Base-by-base conservation (phyloP, 108 stramenopile species). In the Aurantiochytrium sp. region DNA sequence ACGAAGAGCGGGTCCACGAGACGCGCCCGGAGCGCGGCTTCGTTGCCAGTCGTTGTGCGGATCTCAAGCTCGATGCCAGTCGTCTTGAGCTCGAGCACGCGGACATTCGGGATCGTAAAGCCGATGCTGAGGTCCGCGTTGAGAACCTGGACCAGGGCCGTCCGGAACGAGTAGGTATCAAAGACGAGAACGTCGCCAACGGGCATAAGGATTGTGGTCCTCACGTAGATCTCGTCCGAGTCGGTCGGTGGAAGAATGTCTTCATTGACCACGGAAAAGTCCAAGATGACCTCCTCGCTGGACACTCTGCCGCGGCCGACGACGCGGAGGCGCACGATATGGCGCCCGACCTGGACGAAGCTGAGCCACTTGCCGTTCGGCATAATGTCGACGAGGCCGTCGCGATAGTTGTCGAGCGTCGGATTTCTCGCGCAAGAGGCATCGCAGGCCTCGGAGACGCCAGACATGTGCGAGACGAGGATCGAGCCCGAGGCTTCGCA, bases 311-410 rank as follows among this genome's bases (percentile, higher is more conserved):
- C 73, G 12, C 27, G 45, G 39, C 73, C 73, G 6, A 81, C 45
- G 42, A 24, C 39, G 12, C 73, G 73, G 19, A 81, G 39, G 1
- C 73, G 73, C 39, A 48, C 39, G 45, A 48, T 48, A n/a, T 48
- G 45, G 6, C 45, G 21, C 73, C 73, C 73, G 12, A 19, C 21
- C 12, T 24, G 39, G 6, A 48, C n/a, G 39, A 81, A 27, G 39
- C 73, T 81, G 45, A 81, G 42, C 42, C 39, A 48, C 45, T 81
- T 81, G n/a, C 73, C 73, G 32, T 48, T 81, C 39, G 73, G 73
- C 6, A 81, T 12, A 12, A 81, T 12, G 2, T 81, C 30, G 12
- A 48, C 73, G 15, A 48, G 39, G 15, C 73, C 73, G 12, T 12
- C 42, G n/a, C 32, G 42, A 24, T 48, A 41, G 3, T 81, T 81